Conservation (phyloP, 495 filamentous ascomycete species). For the Parmelia sp. region DNA sequence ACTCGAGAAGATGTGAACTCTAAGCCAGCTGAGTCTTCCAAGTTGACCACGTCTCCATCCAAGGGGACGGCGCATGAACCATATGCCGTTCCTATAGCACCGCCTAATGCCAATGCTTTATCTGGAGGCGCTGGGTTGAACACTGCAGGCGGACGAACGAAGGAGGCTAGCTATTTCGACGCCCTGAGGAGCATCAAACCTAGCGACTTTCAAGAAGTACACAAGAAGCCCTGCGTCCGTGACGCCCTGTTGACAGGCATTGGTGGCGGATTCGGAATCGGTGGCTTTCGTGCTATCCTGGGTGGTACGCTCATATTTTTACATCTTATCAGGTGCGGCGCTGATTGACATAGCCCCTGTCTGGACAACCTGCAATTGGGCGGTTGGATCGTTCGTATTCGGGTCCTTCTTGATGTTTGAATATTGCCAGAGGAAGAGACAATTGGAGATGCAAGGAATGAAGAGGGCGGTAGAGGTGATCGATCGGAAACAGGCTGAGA, state of each 20-base stretch:
- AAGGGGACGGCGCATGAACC: slow-evolving; percentile 34
- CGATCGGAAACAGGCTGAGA: slow-evolving; percentile 61
- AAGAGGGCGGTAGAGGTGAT: slow-evolving; percentile 74
- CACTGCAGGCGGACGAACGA: slow-evolving; percentile 42
- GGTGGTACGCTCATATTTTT: slow-evolving; percentile 53
- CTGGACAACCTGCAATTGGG: slow-evolving; percentile 69
- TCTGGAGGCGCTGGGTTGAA: slow-evolving; percentile 37
- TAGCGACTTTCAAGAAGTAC: slow-evolving; percentile 64
- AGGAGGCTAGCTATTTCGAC: slow-evolving; percentile 51
- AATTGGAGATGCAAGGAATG: slow-evolving; percentile 69
- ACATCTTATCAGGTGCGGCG: not conserved
- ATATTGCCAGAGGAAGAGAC: slow-evolving; percentile 67
- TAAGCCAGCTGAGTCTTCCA: not conserved
- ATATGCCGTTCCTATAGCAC: slow-evolving; percentile 27
- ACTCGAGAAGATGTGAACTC: slow-evolving; percentile 32
- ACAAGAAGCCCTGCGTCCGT: slow-evolving; percentile 76
- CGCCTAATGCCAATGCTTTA: slow-evolving; percentile 41
- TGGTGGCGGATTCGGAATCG: slow-evolving; percentile 64
- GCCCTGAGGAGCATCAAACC: slow-evolving; percentile 59
- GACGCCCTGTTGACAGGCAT: slow-evolving; percentile 80
- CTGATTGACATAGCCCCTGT: slow-evolving; percentile 37
- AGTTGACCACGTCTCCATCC: slow-evolving; percentile 2
- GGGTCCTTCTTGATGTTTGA: slow-evolving; percentile 64
- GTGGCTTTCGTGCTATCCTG: slow-evolving; percentile 62
- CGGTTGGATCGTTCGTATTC: slow-evolving; percentile 64